Conservation (phyloP, 129 eudicot species). For the Erigeron canadensis region DNA sequence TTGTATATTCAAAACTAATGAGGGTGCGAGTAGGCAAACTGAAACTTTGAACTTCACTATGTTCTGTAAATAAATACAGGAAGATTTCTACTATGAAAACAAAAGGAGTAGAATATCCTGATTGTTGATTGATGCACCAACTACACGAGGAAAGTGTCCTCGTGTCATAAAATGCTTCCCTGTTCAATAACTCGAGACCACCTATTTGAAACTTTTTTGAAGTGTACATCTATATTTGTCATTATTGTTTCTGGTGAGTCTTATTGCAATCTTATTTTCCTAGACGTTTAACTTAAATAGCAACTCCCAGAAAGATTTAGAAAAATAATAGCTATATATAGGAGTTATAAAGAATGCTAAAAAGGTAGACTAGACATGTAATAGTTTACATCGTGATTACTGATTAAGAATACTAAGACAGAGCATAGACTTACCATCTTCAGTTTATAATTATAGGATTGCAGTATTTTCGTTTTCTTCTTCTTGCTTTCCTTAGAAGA, state of each 20-base stretch:
- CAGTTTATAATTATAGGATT: conserved; percentile 57
- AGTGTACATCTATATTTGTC: not conserved
- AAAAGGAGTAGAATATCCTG: not conserved
- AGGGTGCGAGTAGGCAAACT: not conserved
- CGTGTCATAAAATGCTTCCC: not conserved
- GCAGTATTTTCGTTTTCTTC: conserved; percentile 72
- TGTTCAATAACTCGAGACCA: not conserved
- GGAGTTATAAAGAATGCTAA: conserved; percentile 1
- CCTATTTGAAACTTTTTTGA: not conserved
- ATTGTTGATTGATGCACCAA: conserved; percentile 5
- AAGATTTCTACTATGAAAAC: not conserved
- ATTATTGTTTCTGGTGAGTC: not conserved
- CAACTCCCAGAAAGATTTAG: no score
- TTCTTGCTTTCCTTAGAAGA: conserved; percentile 83
- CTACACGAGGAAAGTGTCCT: not conserved
- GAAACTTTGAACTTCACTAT: not conserved
- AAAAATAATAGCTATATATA: not conserved
- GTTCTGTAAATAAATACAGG: not conserved
- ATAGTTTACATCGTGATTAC: not conserved
- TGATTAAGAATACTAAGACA: conserved; percentile 9
- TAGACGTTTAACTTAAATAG: not conserved
- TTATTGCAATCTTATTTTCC: not conserved
- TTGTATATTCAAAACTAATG: not conserved
- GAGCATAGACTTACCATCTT: conserved; percentile 47
- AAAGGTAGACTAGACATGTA: conserved; percentile 2